Base-by-base conservation (phyloP, 306 rosid species). In the Sicyos baderoa region DNA sequence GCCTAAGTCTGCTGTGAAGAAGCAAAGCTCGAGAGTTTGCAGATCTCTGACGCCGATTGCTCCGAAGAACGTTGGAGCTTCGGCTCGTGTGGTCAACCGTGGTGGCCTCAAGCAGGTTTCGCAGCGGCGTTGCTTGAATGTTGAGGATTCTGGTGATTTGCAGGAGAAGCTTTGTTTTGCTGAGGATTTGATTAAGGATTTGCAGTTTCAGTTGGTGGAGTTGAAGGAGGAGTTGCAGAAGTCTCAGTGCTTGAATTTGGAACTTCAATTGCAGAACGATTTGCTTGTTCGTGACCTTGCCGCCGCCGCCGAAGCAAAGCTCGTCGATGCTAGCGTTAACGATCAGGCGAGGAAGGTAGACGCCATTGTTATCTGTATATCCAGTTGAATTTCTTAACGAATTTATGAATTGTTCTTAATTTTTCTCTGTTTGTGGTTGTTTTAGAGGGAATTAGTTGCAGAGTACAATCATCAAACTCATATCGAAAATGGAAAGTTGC, bases 161-260 rank as follows among this genome's bases (percentile, higher is more conserved):
- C 55, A 66, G 73, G 82, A 81, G 37, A 87, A 84, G 72, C 77
- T 84, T 51, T 79, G 79, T 18, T 19, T 74, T 72, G 80, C 86
- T 29, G 89, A 88, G 74, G 76, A 54, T 76, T 81, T 87, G 90
- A 80, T 86, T 50, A 76, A 72, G 77, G 72, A 49, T 79, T 83
- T 89, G 82, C 80, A 83, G 79, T 77, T 82, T 73, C 86, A 87
- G 70, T 79, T 91, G 68, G 58, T 71, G 50, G 80, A 45, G 0
- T 79, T 91, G 90, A 87, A 83, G 77, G 89, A 76, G 19, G 96
- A 87, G 75, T 79, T 91, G 89, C 86, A 79, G 29, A 79, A 76
- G 73, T 81, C 84, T 60, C 85, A 75, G 49, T 79, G 78, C 59
- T 78, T 80, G 66, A 89, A 89, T 19, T 17, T 83, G 61, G 89